Evolutionary conservation across 768 basidiomycete genomes (phyloP).

Genomic region (Boletus eberwhitei): DNA sequence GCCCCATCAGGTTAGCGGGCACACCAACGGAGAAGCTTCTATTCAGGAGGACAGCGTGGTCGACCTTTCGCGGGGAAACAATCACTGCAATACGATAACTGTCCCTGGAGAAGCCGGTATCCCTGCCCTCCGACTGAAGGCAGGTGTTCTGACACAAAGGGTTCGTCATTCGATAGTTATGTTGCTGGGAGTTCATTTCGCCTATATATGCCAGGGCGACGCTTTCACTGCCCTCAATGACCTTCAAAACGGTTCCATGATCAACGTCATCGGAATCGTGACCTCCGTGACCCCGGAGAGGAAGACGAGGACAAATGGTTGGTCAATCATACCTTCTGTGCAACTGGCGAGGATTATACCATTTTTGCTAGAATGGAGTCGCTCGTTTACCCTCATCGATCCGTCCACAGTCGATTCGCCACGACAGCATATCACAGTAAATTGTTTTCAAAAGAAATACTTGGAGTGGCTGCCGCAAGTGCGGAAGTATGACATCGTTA

Average conservation of each 20-base stretch:
- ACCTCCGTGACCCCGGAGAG: constrained; percentile 7
- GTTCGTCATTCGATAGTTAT: constrained; percentile 13
- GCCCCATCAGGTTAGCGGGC: neutral
- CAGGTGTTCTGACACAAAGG: constrained; percentile 28
- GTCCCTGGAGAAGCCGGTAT: neutral
- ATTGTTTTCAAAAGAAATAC: constrained; percentile 50
- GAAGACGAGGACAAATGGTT: constrained; percentile 27
- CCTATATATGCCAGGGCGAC: constrained; percentile 23
- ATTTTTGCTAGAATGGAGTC: constrained; percentile 42
- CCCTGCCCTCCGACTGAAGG: constrained; percentile 7
- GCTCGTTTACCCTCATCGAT: constrained; percentile 49
- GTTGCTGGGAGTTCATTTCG: neutral
- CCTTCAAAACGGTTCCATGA: constrained; percentile 10
- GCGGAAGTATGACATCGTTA: constrained; percentile 46
- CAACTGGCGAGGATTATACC: neutral
- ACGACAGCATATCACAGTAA: constrained; percentile 34
- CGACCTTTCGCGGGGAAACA: neutral
- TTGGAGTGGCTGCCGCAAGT: constrained; percentile 50
- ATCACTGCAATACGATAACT: neutral
- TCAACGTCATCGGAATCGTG: constrained; percentile 35
- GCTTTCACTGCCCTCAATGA: constrained; percentile 18
- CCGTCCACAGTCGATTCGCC: constrained; percentile 39
- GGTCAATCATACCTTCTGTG: constrained; percentile 4
- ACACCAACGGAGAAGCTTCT: neutral
- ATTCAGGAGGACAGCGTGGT: neutral